phyloP scores from a whole-genome alignment of 371 early-diverging fungal species.

The Quaeritorhiza haematococci region DNA sequence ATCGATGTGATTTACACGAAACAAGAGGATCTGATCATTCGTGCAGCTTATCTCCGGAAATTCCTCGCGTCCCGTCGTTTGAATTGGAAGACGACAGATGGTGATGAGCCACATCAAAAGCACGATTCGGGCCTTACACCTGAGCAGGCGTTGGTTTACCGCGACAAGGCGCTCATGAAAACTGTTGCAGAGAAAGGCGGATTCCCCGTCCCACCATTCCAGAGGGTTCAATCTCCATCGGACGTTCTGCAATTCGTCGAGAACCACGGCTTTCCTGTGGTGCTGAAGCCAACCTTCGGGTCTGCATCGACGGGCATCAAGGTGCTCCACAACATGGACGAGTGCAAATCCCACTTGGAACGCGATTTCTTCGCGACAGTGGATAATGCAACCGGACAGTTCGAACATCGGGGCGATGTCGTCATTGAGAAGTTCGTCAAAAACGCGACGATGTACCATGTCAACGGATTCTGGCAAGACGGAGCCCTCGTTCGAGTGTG shows the following conservation, averaged over 20 bases:
- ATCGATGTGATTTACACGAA: slow-evolving; percentile 33
- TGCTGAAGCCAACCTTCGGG: slow-evolving; percentile 37
- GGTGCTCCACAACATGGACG: slow-evolving; percentile 15
- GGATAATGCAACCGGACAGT: slow-evolving; percentile 3
- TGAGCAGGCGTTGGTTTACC: slow-evolving; percentile 19
- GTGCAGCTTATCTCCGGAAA: slow-evolving; percentile 27
- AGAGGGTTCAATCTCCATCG: slow-evolving; percentile 20
- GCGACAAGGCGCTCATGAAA: slow-evolving; percentile 42
- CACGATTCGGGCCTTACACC: slow-evolving; percentile 7
- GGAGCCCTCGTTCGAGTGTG: slow-evolving; percentile 25
- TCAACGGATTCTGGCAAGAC: slow-evolving; percentile 32
- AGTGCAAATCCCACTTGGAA: slow-evolving; percentile 22
- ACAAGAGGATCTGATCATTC: slow-evolving; percentile 37
- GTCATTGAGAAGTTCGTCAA: slow-evolving; percentile 30
- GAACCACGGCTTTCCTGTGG: slow-evolving; percentile 25
- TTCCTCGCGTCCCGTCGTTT: slow-evolving; percentile 11
- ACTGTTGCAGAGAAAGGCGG: slow-evolving; percentile 4
- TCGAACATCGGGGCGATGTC: slow-evolving; percentile 25
- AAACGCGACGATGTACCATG: slow-evolving; percentile 31
- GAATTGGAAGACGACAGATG: too few species aligned
- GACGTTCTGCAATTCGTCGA: slow-evolving; percentile 25
- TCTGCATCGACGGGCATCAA: slow-evolving; percentile 29
- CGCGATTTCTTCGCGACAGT: slow-evolving; percentile 23
- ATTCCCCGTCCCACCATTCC: slow-evolving; percentile 29
- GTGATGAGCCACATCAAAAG: too few species aligned